Evolutionary conservation across 176 grass and related monocot species (phyloP).

Genomic region (Coix lacrymajobi): DNA sequence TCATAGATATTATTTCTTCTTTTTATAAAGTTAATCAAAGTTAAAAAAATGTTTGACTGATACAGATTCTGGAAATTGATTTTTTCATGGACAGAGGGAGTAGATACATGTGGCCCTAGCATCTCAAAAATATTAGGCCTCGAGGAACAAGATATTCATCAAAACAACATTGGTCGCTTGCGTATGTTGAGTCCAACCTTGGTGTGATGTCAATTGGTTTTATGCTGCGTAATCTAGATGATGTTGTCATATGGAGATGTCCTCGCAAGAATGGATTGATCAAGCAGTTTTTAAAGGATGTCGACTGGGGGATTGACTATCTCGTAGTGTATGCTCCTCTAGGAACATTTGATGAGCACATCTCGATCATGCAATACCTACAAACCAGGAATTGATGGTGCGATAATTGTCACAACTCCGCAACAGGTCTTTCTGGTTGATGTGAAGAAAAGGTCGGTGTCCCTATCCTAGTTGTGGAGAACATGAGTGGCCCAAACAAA

Average conservation of each 20-base stretch:
- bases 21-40: too few relatives aligned
- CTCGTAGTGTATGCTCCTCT: constrained; percentile 67
- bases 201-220: constrained; percentile 57
- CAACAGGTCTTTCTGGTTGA: constrained; percentile 75
- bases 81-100: too few relatives aligned
- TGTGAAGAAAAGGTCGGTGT: constrained; percentile 61
- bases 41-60: too few relatives aligned
- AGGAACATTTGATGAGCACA: constrained; percentile 84
- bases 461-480: constrained; percentile 42
- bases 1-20: too few relatives aligned
- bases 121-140: constrained; percentile 67
- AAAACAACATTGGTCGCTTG: constrained; percentile 70
- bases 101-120: constrained; percentile 71
- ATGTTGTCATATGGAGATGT: constrained; percentile 59
- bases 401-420: constrained; percentile 77
- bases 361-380: constrained; percentile 83
- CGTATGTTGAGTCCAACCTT: constrained; percentile 48
- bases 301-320: constrained; percentile 55
- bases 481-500: constrained; percentile 38
- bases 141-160: constrained; percentile 70
- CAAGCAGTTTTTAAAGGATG: constrained; percentile 59
- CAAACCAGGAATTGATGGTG: constrained; percentile 70
- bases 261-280: constrained; percentile 60
- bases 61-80: too few relatives aligned
- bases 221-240: constrained; percentile 59